These are phyloP conservation scores for Pichia sp. DNA, from an alignment of 1,139 yeast species.

Conservation along the genomic window DNA sequence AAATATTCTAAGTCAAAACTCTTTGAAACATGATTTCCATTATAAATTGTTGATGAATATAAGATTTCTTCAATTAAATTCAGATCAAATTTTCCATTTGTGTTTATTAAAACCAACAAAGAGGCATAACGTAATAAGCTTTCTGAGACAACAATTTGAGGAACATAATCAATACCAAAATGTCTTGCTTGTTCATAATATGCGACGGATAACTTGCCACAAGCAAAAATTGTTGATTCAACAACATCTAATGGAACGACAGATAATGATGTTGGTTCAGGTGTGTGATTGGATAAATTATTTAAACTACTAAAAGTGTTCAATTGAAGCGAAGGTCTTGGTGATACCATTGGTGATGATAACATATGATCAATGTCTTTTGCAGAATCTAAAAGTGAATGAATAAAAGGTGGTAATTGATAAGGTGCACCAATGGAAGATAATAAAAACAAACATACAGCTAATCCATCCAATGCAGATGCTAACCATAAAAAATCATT, in stretches of 20 bases:
- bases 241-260: slow-evolving; percentile 21
- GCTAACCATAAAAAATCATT: slow-evolving; percentile 86
- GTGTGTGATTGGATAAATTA: slow-evolving; percentile 1
- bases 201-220: slow-evolving; percentile 45
- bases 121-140: slow-evolving; percentile 57
- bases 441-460: slow-evolving; percentile 57
- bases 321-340: slow-evolving; percentile 36
- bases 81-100: slow-evolving; percentile 45
- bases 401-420: slow-evolving; percentile 50
- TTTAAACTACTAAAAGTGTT: not conserved
- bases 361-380: slow-evolving; percentile 21
- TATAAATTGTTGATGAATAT: slow-evolving; percentile 18
- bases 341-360: slow-evolving; percentile 39
- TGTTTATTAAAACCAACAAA: slow-evolving; percentile 49
- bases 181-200: slow-evolving; percentile 55
- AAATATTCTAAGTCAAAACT: slow-evolving; percentile 14
- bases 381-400: slow-evolving; percentile 26
- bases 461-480: slow-evolving; percentile 75
- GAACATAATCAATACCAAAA: slow-evolving; percentile 69
- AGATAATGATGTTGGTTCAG: slow-evolving; percentile 7
- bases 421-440: slow-evolving; percentile 53
- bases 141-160: slow-evolving; percentile 76
- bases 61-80: slow-evolving; percentile 39
- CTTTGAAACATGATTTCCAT: slow-evolving; percentile 18
- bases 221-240: slow-evolving; percentile 46